These are phyloP conservation scores for Scedosporium dehoogii DNA, from an alignment of 2,329 filamentous ascomycete species.

Conservation along the genomic window DNA sequence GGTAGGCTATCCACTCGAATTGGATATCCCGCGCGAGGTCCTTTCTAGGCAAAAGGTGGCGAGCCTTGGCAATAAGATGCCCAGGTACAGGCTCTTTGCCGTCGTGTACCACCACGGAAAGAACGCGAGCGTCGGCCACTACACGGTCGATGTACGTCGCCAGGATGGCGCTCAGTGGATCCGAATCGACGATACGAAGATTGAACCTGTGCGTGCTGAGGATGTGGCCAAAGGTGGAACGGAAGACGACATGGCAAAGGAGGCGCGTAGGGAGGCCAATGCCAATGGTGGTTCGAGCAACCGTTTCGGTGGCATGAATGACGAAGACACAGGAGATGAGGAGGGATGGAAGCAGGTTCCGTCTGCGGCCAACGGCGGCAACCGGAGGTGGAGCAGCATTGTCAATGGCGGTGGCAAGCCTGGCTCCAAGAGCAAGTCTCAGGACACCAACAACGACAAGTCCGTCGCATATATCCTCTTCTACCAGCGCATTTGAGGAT, in stretches of 20 bases:
- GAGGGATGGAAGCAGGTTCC: constrained; percentile 77
- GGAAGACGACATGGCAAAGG: constrained; percentile 62
- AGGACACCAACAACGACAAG: constrained; percentile 72
- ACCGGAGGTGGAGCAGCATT: constrained; percentile 60
- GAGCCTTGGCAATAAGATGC: constrained; percentile 55
- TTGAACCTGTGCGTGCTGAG: constrained; percentile 73
- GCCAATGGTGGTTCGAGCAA: constrained; percentile 38
- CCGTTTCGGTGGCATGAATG: constrained; percentile 61
- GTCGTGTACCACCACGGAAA: constrained; percentile 98
- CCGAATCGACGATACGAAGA: constrained; percentile 85
- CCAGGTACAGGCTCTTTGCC: constrained; percentile 76
- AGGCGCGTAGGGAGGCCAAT: constrained; percentile 52
- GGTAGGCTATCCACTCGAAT: constrained; percentile 85
- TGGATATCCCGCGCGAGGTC: constrained; percentile 86
- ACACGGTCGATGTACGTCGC: constrained; percentile 91
- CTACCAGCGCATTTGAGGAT: constrained; percentile 63
- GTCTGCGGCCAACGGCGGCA: constrained; percentile 42
- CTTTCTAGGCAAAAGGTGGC: constrained; percentile 69
- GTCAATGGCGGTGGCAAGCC: constrained; percentile 46
- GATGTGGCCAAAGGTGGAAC: constrained; percentile 81
- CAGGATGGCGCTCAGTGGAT: constrained; percentile 97
- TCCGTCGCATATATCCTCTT: constrained; percentile 96
- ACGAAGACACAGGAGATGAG: constrained; percentile 58
- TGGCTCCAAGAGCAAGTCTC: constrained; percentile 44
- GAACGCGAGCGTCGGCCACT: constrained; percentile 91